These are phyloP conservation scores for Ophiostoma sp. DNA, from an alignment of 2,329 filamentous ascomycete genomes.

Conservation along the genomic window DNA sequence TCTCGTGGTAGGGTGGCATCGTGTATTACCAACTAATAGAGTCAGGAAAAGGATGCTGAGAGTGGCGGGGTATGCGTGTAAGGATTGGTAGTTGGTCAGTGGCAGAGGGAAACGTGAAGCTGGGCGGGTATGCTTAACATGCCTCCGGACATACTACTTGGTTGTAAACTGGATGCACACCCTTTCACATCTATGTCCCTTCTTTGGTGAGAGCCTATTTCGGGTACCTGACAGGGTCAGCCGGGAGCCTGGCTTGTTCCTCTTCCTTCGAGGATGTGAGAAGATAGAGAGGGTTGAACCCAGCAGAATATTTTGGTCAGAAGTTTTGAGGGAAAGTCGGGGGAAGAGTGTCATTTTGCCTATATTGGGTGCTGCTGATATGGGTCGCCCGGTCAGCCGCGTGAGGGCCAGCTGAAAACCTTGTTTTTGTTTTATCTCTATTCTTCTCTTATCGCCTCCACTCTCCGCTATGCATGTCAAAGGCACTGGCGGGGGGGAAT, in stretches of 20 bases:
- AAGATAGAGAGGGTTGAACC: neutral
- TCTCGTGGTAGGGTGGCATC: neutral
- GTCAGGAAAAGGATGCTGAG: neutral
- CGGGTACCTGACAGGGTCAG: conserved; percentile 15
- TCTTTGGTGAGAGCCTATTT: neutral
- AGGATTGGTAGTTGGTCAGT: neutral
- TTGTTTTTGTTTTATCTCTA: neutral
- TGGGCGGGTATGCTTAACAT: neutral
- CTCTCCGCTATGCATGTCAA: too few relatives aligned
- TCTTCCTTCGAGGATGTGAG: neutral
- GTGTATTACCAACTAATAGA: neutral
- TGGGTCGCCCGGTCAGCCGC: neutral
- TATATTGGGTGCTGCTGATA: neutral
- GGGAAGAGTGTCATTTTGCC: neutral
- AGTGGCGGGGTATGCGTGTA: neutral
- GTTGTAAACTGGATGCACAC: neutral
- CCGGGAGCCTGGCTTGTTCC: neutral
- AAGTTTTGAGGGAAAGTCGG: neutral
- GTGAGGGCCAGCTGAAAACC: neutral
- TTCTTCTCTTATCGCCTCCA: neutral
- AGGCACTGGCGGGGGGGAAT: too few relatives aligned
- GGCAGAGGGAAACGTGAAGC: neutral
- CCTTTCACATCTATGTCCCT: neutral
- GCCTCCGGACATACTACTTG: neutral
- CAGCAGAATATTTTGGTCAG: neutral